Percentiles rank a stretch among this genome's conserved stretches.
These are phyloP conservation scores for Tanozyma kutaoensis DNA, from an alignment of 805 yeast species.

Conservation along the genomic window DNA sequence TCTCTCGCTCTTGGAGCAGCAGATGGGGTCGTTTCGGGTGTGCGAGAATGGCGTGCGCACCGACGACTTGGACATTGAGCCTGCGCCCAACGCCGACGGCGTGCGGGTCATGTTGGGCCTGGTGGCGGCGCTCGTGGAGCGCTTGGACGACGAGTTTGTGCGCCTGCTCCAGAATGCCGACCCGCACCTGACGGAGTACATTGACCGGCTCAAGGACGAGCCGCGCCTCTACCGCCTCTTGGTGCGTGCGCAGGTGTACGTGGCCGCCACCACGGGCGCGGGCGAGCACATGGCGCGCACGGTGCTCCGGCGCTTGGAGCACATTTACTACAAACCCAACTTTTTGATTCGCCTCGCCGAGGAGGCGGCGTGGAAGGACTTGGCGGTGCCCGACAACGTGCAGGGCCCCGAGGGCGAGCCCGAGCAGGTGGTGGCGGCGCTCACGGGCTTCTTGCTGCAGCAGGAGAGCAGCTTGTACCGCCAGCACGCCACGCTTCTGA, in stretches of 20 bases:
- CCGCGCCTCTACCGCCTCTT: slow-evolving; percentile 59
- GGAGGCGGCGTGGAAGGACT: slow-evolving; percentile 54
- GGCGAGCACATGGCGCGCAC: slow-evolving; percentile 61
- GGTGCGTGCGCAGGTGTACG: slow-evolving; percentile 76
- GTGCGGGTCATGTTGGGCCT: slow-evolving; percentile 71
- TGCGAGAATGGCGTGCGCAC: slow-evolving; percentile 58
- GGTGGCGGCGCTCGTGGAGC: slow-evolving; percentile 73
- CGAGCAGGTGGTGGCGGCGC: slow-evolving; percentile 11
- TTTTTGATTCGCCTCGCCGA: slow-evolving; percentile 61
- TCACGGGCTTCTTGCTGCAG: slow-evolving; percentile 52
- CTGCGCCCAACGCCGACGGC: slow-evolving; percentile 45
- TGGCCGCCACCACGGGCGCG: slow-evolving; percentile 48
- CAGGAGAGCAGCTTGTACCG: slow-evolving; percentile 59
- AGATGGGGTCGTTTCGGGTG: slow-evolving; percentile 47
- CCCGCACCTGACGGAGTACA: slow-evolving; percentile 90
- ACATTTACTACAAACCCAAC: slow-evolving; percentile 83
- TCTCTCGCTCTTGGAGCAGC: slow-evolving; percentile 55
- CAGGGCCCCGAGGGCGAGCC: slow-evolving; percentile 6
- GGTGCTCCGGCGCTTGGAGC: slow-evolving; percentile 76
- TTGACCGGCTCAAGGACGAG: slow-evolving; percentile 85
- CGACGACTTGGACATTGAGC: slow-evolving; percentile 65
- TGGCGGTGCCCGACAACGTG: slow-evolving; percentile 18
- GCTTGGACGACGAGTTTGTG: slow-evolving; percentile 89
- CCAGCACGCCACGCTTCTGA: slow-evolving; percentile 73
- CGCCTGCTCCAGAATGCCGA: slow-evolving; percentile 80